Base-by-base conservation (phyloP, 192 early-diverging fungal species). In the Backusella macrospora region DNA sequence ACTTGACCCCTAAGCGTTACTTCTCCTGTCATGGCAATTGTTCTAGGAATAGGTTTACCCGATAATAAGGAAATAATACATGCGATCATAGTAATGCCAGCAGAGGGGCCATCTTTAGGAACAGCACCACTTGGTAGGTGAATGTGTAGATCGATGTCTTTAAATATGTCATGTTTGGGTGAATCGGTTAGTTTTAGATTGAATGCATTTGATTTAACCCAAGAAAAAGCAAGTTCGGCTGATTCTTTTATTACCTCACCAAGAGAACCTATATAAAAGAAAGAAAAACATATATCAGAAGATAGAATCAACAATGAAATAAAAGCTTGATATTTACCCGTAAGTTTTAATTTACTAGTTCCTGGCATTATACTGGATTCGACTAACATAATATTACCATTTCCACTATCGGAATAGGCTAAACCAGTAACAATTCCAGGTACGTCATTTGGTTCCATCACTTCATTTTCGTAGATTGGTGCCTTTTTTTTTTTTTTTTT, bases 211-310 rank as follows among this genome's bases (percentile, higher is more conserved):
- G 90, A 69, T 62, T 91, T 89, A 10, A 94, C 90, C 90, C 89
- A 95, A 6, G 91, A 87, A 21, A 93, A 62, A 1, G 87, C 91
- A 68, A 96, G 86, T 49, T 87, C 82, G 9, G 92, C 89, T 23
- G 92, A 93, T 79, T 96, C 95, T 76, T 93, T 92, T 69, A 96
- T 93, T 2, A 96, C 93, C 70, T 93, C 91, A 0, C 95, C 95
- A 0, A 96, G 75, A 64, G 85, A 87, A 5, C 92, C 91, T 81
- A 73, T 66, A 26, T 73, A 8, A 23, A 37, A 62, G 9, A 43
- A 52, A 39, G 14, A 15, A 59, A 6, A 34, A 29, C n/a, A 12
- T 26, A 55, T 3, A 13, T 65, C 14, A 65, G 38, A 6, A 3
- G 34, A 18, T 13, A 34, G 15, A 39, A 6, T 34, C 2, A 7